Conservation (phyloP, 1,139 yeast species). For the Hyphopichia burtonii region DNA sequence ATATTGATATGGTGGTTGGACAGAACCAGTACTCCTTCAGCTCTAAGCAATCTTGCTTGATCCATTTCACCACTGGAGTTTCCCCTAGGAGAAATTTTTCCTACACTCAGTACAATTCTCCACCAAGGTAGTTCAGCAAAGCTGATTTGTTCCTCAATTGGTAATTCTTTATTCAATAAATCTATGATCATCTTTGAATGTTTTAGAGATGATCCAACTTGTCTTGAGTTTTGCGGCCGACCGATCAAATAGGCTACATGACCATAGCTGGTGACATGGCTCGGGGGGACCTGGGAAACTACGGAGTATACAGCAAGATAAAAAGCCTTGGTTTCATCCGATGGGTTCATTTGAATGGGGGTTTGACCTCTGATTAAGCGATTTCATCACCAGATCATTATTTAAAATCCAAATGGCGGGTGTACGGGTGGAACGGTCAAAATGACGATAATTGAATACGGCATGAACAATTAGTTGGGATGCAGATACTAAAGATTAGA, state of each 20-base stretch:
- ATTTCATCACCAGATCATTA: too few species aligned
- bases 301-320: conserved; percentile 60
- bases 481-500: too few species aligned
- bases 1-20: conserved; percentile 41
- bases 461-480: too few species aligned
- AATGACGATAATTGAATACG: too few species aligned
- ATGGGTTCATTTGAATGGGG: conserved; percentile 10
- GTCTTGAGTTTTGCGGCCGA: conserved; percentile 67
- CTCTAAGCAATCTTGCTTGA: conserved; percentile 47
- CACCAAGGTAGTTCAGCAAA: conserved; percentile 68
- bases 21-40: conserved; percentile 51
- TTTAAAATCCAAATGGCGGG: too few species aligned
- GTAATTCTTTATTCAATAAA: conserved; percentile 19
- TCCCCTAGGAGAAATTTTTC: conserved; percentile 58
- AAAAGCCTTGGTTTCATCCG: conserved; percentile 56
- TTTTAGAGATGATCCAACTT: conserved; percentile 71
- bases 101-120: conserved; percentile 66
- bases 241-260: conserved; percentile 66
- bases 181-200: conserved; percentile 25
- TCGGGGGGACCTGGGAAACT: conserved; percentile 58
- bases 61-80: conserved; percentile 36
- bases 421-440: too few species aligned
- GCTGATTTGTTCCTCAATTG: conserved; percentile 20
- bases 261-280: conserved; percentile 68
- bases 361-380: too few species aligned